Base-by-base conservation (phyloP, 176 grass and related monocot genomes). In the Phyllostachys edulis region DNA sequence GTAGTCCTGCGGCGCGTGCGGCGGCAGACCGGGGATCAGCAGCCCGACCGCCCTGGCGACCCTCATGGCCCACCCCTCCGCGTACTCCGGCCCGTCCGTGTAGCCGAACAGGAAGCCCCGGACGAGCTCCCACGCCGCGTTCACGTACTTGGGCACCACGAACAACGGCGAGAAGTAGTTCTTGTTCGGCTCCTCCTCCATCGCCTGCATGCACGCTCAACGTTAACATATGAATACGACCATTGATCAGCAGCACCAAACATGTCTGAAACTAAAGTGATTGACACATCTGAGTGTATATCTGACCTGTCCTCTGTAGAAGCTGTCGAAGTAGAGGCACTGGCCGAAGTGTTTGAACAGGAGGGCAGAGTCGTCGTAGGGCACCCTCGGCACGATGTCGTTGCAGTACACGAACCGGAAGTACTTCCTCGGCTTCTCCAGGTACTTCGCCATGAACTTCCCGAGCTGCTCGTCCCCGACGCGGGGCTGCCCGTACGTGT, bases 401-500 rank as follows among this genome's bases (percentile, higher is more conserved):
- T 91, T 98, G 90, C 90, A 81, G 82, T 97, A 94, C 8, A 97
- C 92, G 78, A 87, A 87, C 60, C 90, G 89, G 39, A 91, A 88
- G 84, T 97, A 93, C 62, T 15, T 71, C 36, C 17, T 17, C 7
- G 86, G 78, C 27, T 40, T 34, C 8, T 88, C 75, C 47, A 94
- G 83, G 20, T 2, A 6, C 39, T 1, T 0, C 69, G 70, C 80
- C 86, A 89, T 34, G 85, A 89, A 94, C 67, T 27, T 7, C 59
- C 88, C 94, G 21, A 97, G 80, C 50, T 20, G 54, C 45, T 42
- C 49, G 78, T 94, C 85, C 1, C 92, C 92, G 2, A 94, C 90
- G 55, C 94, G 80, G 1, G 94, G 94, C 86, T 97, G 94, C 52
- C 90, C 92, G 66, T 91, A 97, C 1, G 95, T 97, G 73, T 97